Base-by-base conservation (phyloP, 805 yeast genomes). In the Pichia californica region DNA sequence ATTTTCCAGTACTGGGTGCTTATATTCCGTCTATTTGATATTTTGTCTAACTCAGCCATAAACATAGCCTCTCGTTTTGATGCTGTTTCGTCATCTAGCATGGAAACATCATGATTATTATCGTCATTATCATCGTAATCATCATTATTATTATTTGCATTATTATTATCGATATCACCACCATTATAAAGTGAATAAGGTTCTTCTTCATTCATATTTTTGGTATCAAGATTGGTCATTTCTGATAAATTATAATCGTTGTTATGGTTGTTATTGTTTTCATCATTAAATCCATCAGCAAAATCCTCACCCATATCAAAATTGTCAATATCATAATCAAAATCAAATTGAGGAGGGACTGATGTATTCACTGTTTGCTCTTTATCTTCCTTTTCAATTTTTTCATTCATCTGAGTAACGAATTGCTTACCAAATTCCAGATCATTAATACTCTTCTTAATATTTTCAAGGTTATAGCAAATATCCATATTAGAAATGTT, bases 111-210 rank as follows among this genome's bases (percentile, higher is more conserved):
- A 5, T 38, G 10, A 23, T 36, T 31, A n/a, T 16, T 13, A 3
- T 21, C 15, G 21, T 23, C 6, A 9, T 41, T 38, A 23, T 16
- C 21, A 27, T 41, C 31, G n/a, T 28, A 19, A 25, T 19, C 37
- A 9, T 7, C 28, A 11, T 16, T 19, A n/a, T 30, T 2, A 23
- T 7, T 23, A 23, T 23, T 23, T 9, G 25, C 9, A 7, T 23
- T 23, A n/a, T n/a, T n/a, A n/a, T n/a, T 15, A 10, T 34, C 15
- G 23, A 16, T 37, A 70, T 62, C 60, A 23, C 21, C 19, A 7
- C 19, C 19, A 9, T 15, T 11, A 21, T 32, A 32, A 7, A 32
- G 18, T 19, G 18, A 11, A 32, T 32, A 32, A 15, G 36, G 18
- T 15, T 19, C 18, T n/a, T 32, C 21, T 11, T 21, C 7, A 16